Evolutionary conservation across 192 early-diverging fungal species (phyloP).

Genomic region (Entrophospora sp.): DNA sequence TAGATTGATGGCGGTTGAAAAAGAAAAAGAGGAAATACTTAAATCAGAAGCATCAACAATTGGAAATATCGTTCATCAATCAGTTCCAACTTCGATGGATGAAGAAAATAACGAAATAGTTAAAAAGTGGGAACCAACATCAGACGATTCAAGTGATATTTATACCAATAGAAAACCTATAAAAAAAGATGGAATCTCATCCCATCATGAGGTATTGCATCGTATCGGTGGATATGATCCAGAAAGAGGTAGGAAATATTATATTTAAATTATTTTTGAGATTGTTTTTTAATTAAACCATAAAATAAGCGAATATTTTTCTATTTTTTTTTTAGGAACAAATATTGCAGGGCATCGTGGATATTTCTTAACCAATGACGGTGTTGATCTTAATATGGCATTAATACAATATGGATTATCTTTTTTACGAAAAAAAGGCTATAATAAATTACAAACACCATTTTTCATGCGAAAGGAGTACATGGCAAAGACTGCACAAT

Average conservation of each 20-base stretch:
- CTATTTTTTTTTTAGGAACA: constrained; percentile 20
- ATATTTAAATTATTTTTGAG: not conserved
- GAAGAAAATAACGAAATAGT: constrained; percentile 47
- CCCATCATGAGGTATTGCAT: constrained; percentile 93
- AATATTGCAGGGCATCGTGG: constrained; percentile 98
- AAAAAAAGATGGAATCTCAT: constrained; percentile 53
- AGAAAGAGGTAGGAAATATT: constrained; percentile 54
- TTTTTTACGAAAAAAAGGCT: constrained; percentile 74
- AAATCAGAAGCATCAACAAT: constrained; percentile 55
- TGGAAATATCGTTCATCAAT: constrained; percentile 93
- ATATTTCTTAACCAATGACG: constrained; percentile 92
- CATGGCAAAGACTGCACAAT: constrained; percentile 98
- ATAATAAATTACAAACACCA: constrained; percentile 93
- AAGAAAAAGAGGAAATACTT: constrained; percentile 64
- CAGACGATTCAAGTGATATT: not conserved
- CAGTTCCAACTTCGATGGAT: constrained; percentile 75
- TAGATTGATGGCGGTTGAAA: constrained; percentile 56
- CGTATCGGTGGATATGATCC: constrained; percentile 84
- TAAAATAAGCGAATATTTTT: not conserved
- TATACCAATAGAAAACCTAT: constrained; percentile 26
- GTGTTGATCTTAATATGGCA: constrained; percentile 95
- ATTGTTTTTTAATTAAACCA: not conserved
- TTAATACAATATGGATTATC: constrained; percentile 92
- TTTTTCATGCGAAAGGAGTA: constrained; percentile 96
- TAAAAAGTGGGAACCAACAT: constrained; percentile 6